A percentile compares a stretch with the other conserved stretches of the same genome.
phyloP scores from a whole-genome alignment of 75 land plant species.

The Picea glauca region DNA sequence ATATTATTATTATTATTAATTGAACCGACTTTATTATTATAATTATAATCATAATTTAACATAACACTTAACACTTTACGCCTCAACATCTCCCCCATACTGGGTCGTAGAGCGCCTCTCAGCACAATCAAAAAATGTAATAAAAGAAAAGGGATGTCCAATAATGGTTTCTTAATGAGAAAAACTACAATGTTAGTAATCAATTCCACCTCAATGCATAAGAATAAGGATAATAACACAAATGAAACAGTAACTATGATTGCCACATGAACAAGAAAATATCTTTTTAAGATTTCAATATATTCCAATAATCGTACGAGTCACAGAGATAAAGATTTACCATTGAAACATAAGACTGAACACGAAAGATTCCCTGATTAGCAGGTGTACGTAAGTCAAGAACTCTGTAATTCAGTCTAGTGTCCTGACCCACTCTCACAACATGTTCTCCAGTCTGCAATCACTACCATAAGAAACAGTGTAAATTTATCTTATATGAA shows the following conservation, averaged over 20 bases:
- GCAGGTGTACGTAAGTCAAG: slow-evolving; percentile 88
- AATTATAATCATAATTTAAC: too few species aligned
- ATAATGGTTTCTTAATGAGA: not conserved
- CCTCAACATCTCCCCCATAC: too few species aligned
- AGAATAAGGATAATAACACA: too few species aligned
- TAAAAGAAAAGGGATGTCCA: not conserved
- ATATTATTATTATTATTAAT: too few species aligned
- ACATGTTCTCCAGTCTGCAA: slow-evolving; percentile 67
- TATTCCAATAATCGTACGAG: not conserved
- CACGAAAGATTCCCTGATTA: slow-evolving; percentile 83
- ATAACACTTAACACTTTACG: too few species aligned
- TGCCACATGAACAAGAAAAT: not conserved
- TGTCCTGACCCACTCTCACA: slow-evolving; percentile 80
- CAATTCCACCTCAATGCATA: not conserved
- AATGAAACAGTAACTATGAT: too few species aligned
- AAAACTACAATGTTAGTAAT: not conserved
- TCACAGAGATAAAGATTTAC: slow-evolving; percentile 18
- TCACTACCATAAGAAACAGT: slow-evolving; percentile 2
- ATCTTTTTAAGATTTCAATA: not conserved
- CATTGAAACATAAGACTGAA: slow-evolving; percentile 63
- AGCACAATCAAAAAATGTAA: not conserved
- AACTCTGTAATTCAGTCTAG: slow-evolving; percentile 81
- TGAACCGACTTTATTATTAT: too few species aligned
- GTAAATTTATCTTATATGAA: not conserved
- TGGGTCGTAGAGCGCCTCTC: too few species aligned